phyloP scores from a whole-genome alignment of 192 early-diverging fungal species.

The Rhizophlyctis rosea region DNA sequence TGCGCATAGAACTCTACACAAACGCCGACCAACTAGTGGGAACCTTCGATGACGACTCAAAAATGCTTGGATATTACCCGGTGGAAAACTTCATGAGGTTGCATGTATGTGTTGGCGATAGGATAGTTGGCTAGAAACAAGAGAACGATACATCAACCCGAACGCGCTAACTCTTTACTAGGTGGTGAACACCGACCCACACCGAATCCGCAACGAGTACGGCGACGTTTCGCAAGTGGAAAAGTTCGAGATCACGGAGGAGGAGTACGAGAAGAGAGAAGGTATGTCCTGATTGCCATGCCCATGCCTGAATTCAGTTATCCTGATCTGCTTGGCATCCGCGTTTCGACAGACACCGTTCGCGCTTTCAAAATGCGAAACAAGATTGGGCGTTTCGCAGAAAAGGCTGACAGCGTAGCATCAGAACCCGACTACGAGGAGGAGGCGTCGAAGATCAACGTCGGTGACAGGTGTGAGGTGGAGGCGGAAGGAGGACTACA shows the following conservation, averaged over 20 bases:
- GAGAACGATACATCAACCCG: too few relatives aligned
- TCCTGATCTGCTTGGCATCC: background rate
- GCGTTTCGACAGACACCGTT: constrained; percentile 62
- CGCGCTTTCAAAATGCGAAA: constrained; percentile 86
- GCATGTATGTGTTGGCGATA: constrained; percentile 42
- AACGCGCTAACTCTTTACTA: constrained; percentile 37
- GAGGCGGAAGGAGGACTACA: constrained; percentile 49
- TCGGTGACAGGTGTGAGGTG: constrained; percentile 85
- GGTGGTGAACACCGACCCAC: constrained; percentile 71
- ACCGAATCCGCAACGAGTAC: constrained; percentile 63
- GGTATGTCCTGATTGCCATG: constrained; percentile 41
- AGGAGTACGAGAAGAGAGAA: constrained; percentile 77
- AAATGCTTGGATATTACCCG: constrained; percentile 85
- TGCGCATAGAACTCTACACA: constrained; percentile 63
- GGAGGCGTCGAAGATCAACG: constrained; percentile 60
- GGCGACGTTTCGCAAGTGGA: constrained; percentile 87
- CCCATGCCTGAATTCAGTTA: constrained; percentile 5
- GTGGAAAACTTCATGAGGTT: constrained; percentile 78
- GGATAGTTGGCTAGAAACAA: too few relatives aligned
- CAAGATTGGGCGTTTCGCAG: constrained; percentile 83
- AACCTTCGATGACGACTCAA: constrained; percentile 39
- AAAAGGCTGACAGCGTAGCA: constrained; percentile 41
- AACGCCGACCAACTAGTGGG: constrained; percentile 49
- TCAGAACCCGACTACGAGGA: constrained; percentile 54
- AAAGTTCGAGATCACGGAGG: constrained; percentile 88